Evolutionary conservation across 345 rosid genomes (phyloP).

Genomic region (Acer saccharum): DNA sequence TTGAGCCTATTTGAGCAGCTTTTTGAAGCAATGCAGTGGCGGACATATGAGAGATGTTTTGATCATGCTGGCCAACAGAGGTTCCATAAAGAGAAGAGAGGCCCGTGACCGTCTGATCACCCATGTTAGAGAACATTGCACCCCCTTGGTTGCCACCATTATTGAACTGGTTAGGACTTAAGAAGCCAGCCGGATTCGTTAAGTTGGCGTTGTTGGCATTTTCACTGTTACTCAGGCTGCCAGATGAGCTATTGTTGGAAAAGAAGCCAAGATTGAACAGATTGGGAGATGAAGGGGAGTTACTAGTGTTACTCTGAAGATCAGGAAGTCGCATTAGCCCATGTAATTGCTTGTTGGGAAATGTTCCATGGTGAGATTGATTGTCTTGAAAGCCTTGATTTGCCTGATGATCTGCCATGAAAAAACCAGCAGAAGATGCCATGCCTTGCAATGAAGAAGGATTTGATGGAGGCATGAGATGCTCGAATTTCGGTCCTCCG

Average conservation of each 20-base stretch:
- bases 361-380: constrained; percentile 31
- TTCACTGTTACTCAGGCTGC: constrained; percentile 27
- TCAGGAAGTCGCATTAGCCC: constrained; percentile 61
- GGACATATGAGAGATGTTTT: constrained; percentile 50
- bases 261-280: constrained; percentile 67
- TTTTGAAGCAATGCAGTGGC: constrained; percentile 87
- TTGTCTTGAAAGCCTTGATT: constrained; percentile 38
- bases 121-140: constrained; percentile 35
- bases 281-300: constrained; percentile 30
- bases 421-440: constrained; percentile 32
- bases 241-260: constrained; percentile 35
- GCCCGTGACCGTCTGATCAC: constrained; percentile 34
- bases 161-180: constrained; percentile 24
- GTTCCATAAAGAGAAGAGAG: constrained; percentile 46
- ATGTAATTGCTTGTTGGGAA: constrained; percentile 36
- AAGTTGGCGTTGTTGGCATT: constrained; percentile 18
- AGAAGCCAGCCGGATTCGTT: constrained; percentile 23
- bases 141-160: constrained; percentile 25
- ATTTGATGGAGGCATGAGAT: constrained; percentile 40
- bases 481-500: constrained; percentile 41
- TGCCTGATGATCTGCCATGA: constrained; percentile 33
- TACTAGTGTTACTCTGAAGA: constrained; percentile 32
- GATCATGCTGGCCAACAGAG: constrained; percentile 37
- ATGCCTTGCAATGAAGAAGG: constrained; percentile 34
- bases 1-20: constrained; percentile 88